A percentile compares a stretch with the other conserved stretches of the same genome.
Evolutionary conservation across 2,329 filamentous ascomycete species (phyloP).

Genomic region (Penicillium hesseltinei): DNA sequence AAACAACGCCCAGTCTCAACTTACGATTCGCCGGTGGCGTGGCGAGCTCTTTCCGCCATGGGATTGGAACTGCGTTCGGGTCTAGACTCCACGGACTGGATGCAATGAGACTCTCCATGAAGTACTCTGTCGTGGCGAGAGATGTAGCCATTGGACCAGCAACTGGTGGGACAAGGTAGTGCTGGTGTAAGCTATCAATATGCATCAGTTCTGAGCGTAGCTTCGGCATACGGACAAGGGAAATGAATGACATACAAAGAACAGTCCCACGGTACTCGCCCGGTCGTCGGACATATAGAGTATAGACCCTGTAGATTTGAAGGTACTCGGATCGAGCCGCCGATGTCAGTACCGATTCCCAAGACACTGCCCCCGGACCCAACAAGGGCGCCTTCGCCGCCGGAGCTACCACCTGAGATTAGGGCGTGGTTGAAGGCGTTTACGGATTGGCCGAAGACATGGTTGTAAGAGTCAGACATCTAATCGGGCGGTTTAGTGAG

Average conservation of each 20-base stretch:
- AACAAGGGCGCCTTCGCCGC: slow-evolving; percentile 54
- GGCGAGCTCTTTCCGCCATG: slow-evolving; percentile 27
- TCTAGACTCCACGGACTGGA: slow-evolving; percentile 35
- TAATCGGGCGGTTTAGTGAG: no score
- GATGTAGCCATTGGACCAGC: slow-evolving; percentile 29
- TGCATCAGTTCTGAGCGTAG: slow-evolving; percentile 10
- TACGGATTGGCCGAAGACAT: slow-evolving; percentile 38
- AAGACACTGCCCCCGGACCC: slow-evolving; percentile 50
- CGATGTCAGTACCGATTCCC: slow-evolving; percentile 56
- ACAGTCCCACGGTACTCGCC: slow-evolving; percentile 31
- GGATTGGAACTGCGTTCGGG: slow-evolving; percentile 40
- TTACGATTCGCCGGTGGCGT: slow-evolving; percentile 37
- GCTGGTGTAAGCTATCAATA: slow-evolving; percentile 44
- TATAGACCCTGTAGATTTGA: slow-evolving; percentile 52
- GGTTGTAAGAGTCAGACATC: no score
- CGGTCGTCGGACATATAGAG: slow-evolving; percentile 37
- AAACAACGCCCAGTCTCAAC: slow-evolving; percentile 59
- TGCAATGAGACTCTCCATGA: slow-evolving; percentile 27
- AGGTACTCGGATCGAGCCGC: slow-evolving; percentile 54
- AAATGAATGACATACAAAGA: slow-evolving; percentile 14
- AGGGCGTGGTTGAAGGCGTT: slow-evolving; percentile 50
- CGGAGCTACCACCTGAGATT: slow-evolving; percentile 54
- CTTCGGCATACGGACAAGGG: not conserved
- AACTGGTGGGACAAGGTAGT: slow-evolving; percentile 30
- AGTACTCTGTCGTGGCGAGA: slow-evolving; percentile 27